Evolutionary conservation across 345 rosid species (phyloP).

Genomic region (Euphorbia pulcherrima): DNA sequence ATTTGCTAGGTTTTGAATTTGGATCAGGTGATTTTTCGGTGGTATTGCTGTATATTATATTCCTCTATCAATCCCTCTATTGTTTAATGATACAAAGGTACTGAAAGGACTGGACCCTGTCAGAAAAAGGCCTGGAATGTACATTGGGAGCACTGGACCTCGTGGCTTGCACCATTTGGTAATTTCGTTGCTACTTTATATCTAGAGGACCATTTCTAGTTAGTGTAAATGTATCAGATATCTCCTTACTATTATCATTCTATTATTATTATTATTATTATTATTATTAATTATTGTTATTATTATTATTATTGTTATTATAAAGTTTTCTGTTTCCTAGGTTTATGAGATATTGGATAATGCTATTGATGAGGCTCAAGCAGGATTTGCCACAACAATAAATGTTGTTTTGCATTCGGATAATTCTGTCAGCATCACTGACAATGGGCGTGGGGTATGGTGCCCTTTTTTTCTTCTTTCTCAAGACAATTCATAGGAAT

Average conservation of each 20-base stretch:
- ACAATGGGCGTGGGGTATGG: slow-evolving; percentile 98
- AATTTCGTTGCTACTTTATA: slow-evolving; percentile 15
- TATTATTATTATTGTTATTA: slow-evolving; percentile 6
- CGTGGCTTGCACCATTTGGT: slow-evolving; percentile 99
- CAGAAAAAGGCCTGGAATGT: slow-evolving; percentile 98
- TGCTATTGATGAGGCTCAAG: slow-evolving; percentile 98
- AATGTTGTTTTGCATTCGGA: slow-evolving; percentile 63
- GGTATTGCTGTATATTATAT: not conserved
- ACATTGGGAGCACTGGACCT: slow-evolving; percentile 94
- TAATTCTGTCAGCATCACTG: slow-evolving; percentile 81
- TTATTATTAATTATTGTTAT: slow-evolving; percentile 4
- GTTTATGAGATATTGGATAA: slow-evolving; percentile 97
- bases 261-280: not conserved
- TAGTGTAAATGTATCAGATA: not conserved
- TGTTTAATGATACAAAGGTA: slow-evolving; percentile 45
- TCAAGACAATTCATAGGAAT: slow-evolving; percentile 1
- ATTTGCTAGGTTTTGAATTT: not conserved
- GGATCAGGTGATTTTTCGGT: not conserved
- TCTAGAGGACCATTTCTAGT: slow-evolving; percentile 3
- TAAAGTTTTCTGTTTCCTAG: slow-evolving; percentile 34
- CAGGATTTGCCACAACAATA: slow-evolving; percentile 78
- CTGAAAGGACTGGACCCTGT: slow-evolving; percentile 97
- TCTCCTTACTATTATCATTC: too few relatives aligned
- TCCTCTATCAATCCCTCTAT: slow-evolving; percentile 2
- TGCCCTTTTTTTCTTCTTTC: not conserved